Evolutionary conservation across 202 grass and related monocot species (phyloP), one percentile per base, ranked within the genome.

Genomic region (Zoysia matrella): DNA sequence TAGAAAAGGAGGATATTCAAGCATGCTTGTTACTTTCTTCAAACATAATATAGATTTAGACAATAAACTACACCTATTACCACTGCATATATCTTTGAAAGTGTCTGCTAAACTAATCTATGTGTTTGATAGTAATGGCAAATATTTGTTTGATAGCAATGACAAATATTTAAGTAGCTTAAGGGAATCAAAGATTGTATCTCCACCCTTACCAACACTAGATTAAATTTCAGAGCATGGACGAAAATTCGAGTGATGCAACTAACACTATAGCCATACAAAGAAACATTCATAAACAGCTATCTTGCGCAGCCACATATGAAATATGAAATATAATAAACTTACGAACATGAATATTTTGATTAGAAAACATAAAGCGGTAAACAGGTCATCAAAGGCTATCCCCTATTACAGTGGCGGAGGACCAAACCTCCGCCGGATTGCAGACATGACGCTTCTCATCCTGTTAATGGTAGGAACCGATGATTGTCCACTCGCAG

Each of bases 371-470:
- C 30, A 36, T 36, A 36, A 36, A 36, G 30, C 30, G 1, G 30
- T 36, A 36, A 36, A 36, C 30, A 36, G 30, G 30, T 36, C 30
- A 36, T 36, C 30, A 36, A 36, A 36, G 30, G 72, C 61, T 48
- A 83, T 60, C 75, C 36, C 84, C 83, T 57, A 76, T 90, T 84
- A 90, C 57, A 70, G 60, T 6, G 80, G 56, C 0, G 80, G 84
- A 47, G 80, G 75, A 70, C 80, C 75, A 60, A 90, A 91, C 82
- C 89, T 87, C 80, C 92, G 83, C 67, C 92, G 66, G 70, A 95
- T 72, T 1, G 82, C 82, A 1, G 83, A 89, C 92, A 92, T 82
- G 71, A 90, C 74, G 44, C 81, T 82, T 83, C 92, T 81, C 90
- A 95, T 78, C 82, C 92, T 89, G 79, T 77, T 80, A 76, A 76